Conservation (phyloP, 805 yeast genomes). For the Saccharomycopsis sp. region DNA sequence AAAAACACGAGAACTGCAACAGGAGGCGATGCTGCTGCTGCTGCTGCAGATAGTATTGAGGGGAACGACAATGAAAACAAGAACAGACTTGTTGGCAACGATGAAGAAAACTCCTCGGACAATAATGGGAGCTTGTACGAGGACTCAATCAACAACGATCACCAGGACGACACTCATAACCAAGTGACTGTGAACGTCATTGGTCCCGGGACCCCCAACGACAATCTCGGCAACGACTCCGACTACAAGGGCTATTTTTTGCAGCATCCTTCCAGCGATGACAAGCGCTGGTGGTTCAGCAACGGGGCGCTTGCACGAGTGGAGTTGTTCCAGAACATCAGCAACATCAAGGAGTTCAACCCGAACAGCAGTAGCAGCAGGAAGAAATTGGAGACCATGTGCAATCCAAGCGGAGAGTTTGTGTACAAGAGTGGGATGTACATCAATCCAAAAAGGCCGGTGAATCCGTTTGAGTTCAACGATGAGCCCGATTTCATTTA, state of each 20-base stretch:
- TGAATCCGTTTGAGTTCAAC: conserved; percentile 62
- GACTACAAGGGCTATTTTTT: too few species aligned
- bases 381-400: conserved; percentile 8
- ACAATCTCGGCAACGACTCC: too few species aligned
- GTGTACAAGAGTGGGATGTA: conserved; percentile 29
- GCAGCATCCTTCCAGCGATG: conserved; percentile 86
- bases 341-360: conserved; percentile 6
- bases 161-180: conserved; percentile 23
- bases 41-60: too few species aligned
- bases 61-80: too few species aligned
- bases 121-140: too few species aligned
- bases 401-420: conserved; percentile 18
- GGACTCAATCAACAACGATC: conserved; percentile 22
- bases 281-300: conserved; percentile 86
- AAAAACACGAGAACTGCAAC: too few species aligned
- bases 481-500: conserved; percentile 45
- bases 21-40: too few species aligned
- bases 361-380: neutral
- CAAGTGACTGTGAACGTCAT: too few species aligned
- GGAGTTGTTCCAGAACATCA: conserved; percentile 26
- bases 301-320: conserved; percentile 71
- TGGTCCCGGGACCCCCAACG: too few species aligned
- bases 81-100: conserved; percentile 26
- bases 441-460: conserved; percentile 60
- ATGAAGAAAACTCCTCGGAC: too few species aligned